A percentile compares a stretch with the other conserved stretches of the same genome.
Conservation (phyloP, 2,329 filamentous ascomycete species). For the Drechmeria coniospora region DNA sequence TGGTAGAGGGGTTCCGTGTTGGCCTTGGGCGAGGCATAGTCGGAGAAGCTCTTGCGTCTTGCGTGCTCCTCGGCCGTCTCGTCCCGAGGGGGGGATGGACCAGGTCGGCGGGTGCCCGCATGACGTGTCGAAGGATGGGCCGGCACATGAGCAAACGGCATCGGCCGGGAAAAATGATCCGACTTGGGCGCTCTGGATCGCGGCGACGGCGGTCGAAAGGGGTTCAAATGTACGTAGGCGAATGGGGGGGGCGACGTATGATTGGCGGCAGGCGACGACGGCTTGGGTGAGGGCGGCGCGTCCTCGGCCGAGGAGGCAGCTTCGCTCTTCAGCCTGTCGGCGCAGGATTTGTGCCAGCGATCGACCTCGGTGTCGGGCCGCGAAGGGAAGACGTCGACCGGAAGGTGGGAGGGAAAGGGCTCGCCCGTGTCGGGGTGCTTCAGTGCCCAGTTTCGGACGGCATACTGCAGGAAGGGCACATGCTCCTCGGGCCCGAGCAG, state of each 20-base stretch:
- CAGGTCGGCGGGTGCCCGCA: slow-evolving; percentile 14
- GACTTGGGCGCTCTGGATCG: slow-evolving; percentile 15
- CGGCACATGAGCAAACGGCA: slow-evolving; percentile 25
- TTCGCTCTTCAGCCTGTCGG: slow-evolving; percentile 51
- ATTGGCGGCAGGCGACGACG: slow-evolving; percentile 13
- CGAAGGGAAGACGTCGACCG: slow-evolving; percentile 49
- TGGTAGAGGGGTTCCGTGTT: slow-evolving; percentile 14
- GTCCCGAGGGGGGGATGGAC: slow-evolving; percentile 19
- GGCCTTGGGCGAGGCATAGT: slow-evolving; percentile 26
- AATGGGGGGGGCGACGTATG: slow-evolving; percentile 19
- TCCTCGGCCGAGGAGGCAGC: slow-evolving; percentile 16
- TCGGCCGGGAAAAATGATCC: slow-evolving; percentile 18
- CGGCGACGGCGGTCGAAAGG: slow-evolving; percentile 12
- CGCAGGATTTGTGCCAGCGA: slow-evolving; percentile 70
- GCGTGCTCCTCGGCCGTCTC: slow-evolving; percentile 24
- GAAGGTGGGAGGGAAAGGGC: slow-evolving; percentile 45
- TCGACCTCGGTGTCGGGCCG: slow-evolving; percentile 67
- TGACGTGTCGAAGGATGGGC: slow-evolving; percentile 20
- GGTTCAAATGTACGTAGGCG: slow-evolving; percentile 19
- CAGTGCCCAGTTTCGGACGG: slow-evolving; percentile 63
- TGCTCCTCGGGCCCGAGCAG: slow-evolving; percentile 80
- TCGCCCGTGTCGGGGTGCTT: slow-evolving; percentile 59
- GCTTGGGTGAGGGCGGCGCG: slow-evolving; percentile 4
- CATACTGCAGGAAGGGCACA: slow-evolving; percentile 66
- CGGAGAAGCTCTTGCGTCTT: slow-evolving; percentile 35